A percentile compares a stretch with the other conserved stretches of the same genome.
These are phyloP conservation scores for Leavenworthia alabamica DNA, from an alignment of 345 rosid species.

Conservation along the genomic window DNA sequence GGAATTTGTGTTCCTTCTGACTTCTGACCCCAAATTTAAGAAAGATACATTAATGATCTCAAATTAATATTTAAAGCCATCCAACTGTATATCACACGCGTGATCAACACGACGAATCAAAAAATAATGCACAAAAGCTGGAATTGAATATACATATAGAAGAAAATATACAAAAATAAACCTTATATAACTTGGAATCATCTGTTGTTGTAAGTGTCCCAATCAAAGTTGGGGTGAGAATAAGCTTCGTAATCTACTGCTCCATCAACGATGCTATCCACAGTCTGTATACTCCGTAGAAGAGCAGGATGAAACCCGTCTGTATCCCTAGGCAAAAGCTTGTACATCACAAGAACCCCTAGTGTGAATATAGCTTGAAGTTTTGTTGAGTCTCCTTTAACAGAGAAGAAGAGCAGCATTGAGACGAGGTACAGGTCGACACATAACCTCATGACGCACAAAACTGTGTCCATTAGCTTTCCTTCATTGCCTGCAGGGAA, in stretches of 20 bases:
- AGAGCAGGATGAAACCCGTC: slow-evolving; percentile 62
- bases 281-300: slow-evolving; percentile 61
- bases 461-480: slow-evolving; percentile 88
- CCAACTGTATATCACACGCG: background rate
- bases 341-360: slow-evolving; percentile 74
- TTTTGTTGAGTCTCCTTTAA: slow-evolving; percentile 88
- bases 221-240: slow-evolving; percentile 84
- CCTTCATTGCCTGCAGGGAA: slow-evolving; percentile 98
- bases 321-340: slow-evolving; percentile 69
- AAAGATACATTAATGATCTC: background rate
- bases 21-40: background rate
- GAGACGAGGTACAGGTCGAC: slow-evolving; percentile 78
- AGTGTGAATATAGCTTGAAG: slow-evolving; percentile 96
- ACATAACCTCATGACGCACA: slow-evolving; percentile 77
- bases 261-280: slow-evolving; percentile 75
- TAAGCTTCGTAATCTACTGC: slow-evolving; percentile 82
- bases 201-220: slow-evolving; percentile 57
- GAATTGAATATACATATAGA: slow-evolving; percentile 10
- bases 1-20: background rate
- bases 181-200: background rate
- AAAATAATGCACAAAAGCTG: slow-evolving; percentile 6
- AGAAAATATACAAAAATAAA: slow-evolving; percentile 15
- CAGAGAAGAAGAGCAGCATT: slow-evolving; percentile 83
- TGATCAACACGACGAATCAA: background rate
- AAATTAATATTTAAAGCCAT: background rate